Evolutionary conservation across 2,329 filamentous ascomycete species (phyloP).

Genomic region (Fusarium sterilihyphosum): DNA sequence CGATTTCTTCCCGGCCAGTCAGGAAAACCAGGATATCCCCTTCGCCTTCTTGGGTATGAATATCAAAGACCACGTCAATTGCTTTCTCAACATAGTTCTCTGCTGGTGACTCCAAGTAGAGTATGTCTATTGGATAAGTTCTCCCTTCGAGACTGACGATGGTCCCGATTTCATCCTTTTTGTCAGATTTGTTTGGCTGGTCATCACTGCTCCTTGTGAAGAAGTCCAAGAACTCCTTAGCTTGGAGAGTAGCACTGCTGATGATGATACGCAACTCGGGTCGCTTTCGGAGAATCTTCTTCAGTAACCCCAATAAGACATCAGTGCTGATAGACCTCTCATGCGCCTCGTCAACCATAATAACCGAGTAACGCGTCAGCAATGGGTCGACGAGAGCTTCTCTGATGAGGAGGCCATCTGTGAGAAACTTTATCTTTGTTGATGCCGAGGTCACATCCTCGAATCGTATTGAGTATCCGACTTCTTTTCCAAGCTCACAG

Average conservation of each 20-base stretch:
- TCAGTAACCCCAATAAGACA: constrained; percentile 86
- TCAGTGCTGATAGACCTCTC: constrained; percentile 94
- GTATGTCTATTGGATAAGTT: constrained; percentile 86
- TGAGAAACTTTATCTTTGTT: constrained; percentile 94
- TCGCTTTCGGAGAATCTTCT: constrained; percentile 85
- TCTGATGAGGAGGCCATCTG: constrained; percentile 88
- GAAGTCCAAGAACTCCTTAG: constrained; percentile 84
- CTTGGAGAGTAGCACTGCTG: constrained; percentile 93
- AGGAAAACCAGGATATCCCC: constrained; percentile 93
- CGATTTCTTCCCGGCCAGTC: constrained; percentile 93
- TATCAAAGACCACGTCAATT: constrained; percentile 85
- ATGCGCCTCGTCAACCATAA: constrained; percentile 98
- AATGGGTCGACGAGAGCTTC: constrained; percentile 95
- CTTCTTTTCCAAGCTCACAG: constrained; percentile 87
- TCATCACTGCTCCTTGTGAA: constrained; percentile 64
- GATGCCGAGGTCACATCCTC: constrained; percentile 89
- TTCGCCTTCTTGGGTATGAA: constrained; percentile 80
- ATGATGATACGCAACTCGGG: constrained; percentile 87
- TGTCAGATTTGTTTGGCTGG: constrained; percentile 41
- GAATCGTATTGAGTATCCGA: constrained; percentile 91
- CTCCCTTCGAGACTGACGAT: constrained; percentile 90
- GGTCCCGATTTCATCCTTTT: constrained; percentile 44
- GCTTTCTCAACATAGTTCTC: constrained; percentile 90
- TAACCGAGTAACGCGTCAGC: constrained; percentile 88
- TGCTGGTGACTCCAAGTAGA: constrained; percentile 80